These are phyloP conservation scores for Pichia gijzeniarum DNA, from an alignment of 805 yeast genomes.

Conservation along the genomic window DNA sequence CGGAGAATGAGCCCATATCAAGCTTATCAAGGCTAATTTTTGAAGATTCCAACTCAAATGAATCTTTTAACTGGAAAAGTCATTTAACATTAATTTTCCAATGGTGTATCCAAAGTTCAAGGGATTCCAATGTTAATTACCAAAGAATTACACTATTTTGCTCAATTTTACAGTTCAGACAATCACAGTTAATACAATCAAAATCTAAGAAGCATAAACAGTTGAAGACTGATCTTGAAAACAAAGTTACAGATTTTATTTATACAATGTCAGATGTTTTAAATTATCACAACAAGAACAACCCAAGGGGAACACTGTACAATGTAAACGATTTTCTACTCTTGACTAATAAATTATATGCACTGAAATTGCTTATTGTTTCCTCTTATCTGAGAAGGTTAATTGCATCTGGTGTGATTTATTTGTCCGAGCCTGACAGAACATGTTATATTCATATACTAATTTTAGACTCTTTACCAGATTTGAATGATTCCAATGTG, in stretches of 20 bases:
- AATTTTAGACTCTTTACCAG: constrained; percentile 54
- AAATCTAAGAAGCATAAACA: constrained; percentile 23
- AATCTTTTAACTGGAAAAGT: constrained; percentile 21
- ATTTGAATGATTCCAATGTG: constrained; percentile 36
- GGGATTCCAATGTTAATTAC: constrained; percentile 12
- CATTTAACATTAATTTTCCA: constrained; percentile 20
- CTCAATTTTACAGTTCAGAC: constrained; percentile 23
- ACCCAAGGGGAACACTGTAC: constrained; percentile 13
- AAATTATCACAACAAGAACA: constrained; percentile 15
- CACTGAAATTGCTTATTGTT: constrained; percentile 43
- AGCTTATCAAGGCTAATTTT: constrained; percentile 21
- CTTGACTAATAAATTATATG: constrained; percentile 46
- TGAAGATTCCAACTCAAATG: constrained; percentile 18
- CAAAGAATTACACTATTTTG: constrained; percentile 22
- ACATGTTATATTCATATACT: constrained; percentile 49
- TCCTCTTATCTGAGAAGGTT: constrained; percentile 70
- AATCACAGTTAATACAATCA: constrained; percentile 16
- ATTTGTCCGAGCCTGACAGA: constrained; percentile 43
- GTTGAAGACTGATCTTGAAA: constrained; percentile 27
- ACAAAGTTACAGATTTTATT: constrained; percentile 28
- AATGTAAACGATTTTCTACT: constrained; percentile 32
- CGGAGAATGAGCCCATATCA: constrained; percentile 14
- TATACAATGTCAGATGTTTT: constrained; percentile 28
- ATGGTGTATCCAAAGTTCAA: constrained; percentile 28
- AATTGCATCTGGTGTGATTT: constrained; percentile 82